A percentile compares a stretch with the other conserved stretches of the same genome.
Conservation (phyloP, 148 eudicot genomes). For the Linanthus parryae region DNA sequence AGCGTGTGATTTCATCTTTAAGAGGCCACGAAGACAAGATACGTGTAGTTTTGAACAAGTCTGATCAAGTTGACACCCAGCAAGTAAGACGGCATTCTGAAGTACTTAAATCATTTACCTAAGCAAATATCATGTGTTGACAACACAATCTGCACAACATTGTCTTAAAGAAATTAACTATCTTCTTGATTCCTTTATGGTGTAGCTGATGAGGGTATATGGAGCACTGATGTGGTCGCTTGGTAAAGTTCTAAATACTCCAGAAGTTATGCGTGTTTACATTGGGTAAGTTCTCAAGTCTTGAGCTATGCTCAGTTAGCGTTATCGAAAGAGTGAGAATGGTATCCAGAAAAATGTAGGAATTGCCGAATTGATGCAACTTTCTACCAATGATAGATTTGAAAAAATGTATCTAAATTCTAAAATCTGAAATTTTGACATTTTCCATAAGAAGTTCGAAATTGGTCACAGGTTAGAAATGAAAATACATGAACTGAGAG, state of each 20-base stretch:
- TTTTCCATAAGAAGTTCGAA: no score
- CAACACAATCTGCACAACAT: not conserved
- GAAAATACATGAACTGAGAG: no score
- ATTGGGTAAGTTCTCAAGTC: slow-evolving; percentile 68
- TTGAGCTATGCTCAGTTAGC: no score
- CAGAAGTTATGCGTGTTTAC: slow-evolving; percentile 93
- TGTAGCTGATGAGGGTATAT: slow-evolving; percentile 97
- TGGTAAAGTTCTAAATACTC: slow-evolving; percentile 94
- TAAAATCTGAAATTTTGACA: no score
- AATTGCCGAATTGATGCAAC: no score
- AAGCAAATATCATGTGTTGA: not conserved
- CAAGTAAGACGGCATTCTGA: slow-evolving; percentile 62
- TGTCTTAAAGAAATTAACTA: not conserved
- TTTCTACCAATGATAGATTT: no score
- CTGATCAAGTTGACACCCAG: slow-evolving; percentile 98
- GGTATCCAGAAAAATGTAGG: no score
- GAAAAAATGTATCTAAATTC: no score
- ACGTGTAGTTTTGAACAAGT: slow-evolving; percentile 88
- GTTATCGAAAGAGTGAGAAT: no score
- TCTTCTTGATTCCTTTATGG: no score
- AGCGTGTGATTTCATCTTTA: slow-evolving; percentile 80
- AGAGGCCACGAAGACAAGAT: slow-evolving; percentile 98
- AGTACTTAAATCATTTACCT: no score
- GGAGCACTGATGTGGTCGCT: slow-evolving; percentile 99
- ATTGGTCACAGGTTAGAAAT: no score